Base-by-base conservation (phyloP, 2,329 filamentous ascomycete genomes). In the Knoxdaviesia proteae region DNA sequence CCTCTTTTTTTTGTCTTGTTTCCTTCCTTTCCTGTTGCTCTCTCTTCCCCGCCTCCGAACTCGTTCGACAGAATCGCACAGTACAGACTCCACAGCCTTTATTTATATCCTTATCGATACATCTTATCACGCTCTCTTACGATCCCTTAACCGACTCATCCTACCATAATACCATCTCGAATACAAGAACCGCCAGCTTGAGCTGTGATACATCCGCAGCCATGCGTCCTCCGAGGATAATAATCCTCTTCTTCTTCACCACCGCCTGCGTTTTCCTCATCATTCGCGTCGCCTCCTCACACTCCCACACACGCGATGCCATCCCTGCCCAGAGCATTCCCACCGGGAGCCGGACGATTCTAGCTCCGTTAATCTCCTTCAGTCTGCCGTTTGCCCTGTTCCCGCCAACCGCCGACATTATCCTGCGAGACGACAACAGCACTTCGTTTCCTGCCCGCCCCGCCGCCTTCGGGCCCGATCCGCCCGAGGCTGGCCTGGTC, bases 401-500 rank as follows among this genome's bases (percentile, higher is more conserved):
- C 56, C 87, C 88, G 5, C 87, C 87, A 4, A 94, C 90, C 49
- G 90, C 90, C 40, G 82, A 92, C 53, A 94, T 98, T 56, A 94
- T 84, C 58, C 71, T 98, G 47, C 94, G 87, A 54, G 86, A 96
- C 59, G 90, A 98, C 61, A 98, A 98, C 60, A 94, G 84, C 50
- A 98, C 90, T 8, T 93, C 92, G 51, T 98, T 98, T 62, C 69
- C 93, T 44, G 87, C 90, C 38, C 72, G 90, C 40, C 90, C 90
- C 46, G 90, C 90, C 42, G 87, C 84, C 36, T 98, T 96, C 61
- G 90, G 90, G 0, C 84, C 90, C 5, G 63, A 72, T 36, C 63
- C 98, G 36, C 82, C 82, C 0, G 58, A 66, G 8, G 74, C 71
- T 45, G 88, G 90, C 31, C 61, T 96, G 48, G 93, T 83, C 54